phyloP scores from a whole-genome alignment of 805 yeast genomes.

The Yarrowia phangngaensis region DNA sequence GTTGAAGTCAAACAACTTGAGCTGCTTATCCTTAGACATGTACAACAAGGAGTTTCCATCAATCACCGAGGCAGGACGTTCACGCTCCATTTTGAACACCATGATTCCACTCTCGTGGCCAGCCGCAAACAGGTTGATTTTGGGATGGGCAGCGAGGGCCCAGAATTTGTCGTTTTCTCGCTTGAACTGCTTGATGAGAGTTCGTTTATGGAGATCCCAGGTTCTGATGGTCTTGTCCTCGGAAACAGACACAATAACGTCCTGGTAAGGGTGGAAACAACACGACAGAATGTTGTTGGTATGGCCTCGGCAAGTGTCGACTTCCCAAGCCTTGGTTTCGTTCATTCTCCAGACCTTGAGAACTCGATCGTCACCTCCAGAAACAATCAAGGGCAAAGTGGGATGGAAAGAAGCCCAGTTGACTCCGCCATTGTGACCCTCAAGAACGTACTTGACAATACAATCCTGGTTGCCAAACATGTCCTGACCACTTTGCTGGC shows the following conservation, averaged over 20 bases:
- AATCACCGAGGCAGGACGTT: slow-evolving; percentile 83
- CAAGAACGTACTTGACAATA: slow-evolving; percentile 88
- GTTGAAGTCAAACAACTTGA: slow-evolving; percentile 70
- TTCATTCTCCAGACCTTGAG: slow-evolving; percentile 97
- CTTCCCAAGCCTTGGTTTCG: slow-evolving; percentile 98
- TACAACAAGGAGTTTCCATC: slow-evolving; percentile 71
- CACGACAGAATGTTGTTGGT: slow-evolving; percentile 88
- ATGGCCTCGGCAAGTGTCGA: slow-evolving; percentile 97
- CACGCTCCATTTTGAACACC: slow-evolving; percentile 96
- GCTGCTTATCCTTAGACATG: slow-evolving; percentile 79
- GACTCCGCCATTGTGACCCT: slow-evolving; percentile 98
- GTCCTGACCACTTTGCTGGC: slow-evolving; percentile 58
- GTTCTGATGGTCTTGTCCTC: slow-evolving; percentile 95
- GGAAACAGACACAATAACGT: slow-evolving; percentile 84
- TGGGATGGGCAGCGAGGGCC: slow-evolving; percentile 85
- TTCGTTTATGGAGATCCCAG: slow-evolving; percentile 93
- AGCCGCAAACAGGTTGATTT: slow-evolving; percentile 87
- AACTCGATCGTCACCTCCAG: slow-evolving; percentile 94
- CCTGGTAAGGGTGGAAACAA: slow-evolving; percentile 89
- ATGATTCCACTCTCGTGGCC: slow-evolving; percentile 97
- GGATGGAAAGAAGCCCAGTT: slow-evolving; percentile 99
- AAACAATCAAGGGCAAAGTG: slow-evolving; percentile 85
- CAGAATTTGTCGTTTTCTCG: slow-evolving; percentile 94
- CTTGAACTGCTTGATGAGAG: slow-evolving; percentile 89
- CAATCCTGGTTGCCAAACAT: slow-evolving; percentile 93